Conservation (phyloP, 345 rosid genomes). For the thale cress (Arabidopsis thaliana) region TAIR10.1 NC_003075.7:18454501-18455000, state of each 20-base stretch:
- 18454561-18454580: conserved; percentile 9
- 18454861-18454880: conserved; percentile 7
- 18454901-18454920: not conserved
- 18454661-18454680: conserved; percentile 4
- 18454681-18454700: conserved; percentile 16
- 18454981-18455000: no score
- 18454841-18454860: not conserved
- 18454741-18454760: not conserved
- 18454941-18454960: no score
- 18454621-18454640: conserved; percentile 15
- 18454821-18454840: no score
- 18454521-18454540: conserved; percentile 13
- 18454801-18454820: not conserved
- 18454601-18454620: conserved; percentile 9
- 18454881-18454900: not conserved
- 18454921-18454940: no score
- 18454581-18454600: not conserved
- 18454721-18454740: not conserved
- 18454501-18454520: conserved; percentile 19
- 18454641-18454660: conserved; percentile 39
- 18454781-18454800: conserved; percentile 14
- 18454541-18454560: conserved; percentile 19
- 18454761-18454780: conserved; percentile 1
- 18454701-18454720: conserved; percentile 12
- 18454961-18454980: no score